phyloP scores from a whole-genome alignment of 2,329 filamentous ascomycete species.

The Arthroderma sp. region DNA sequence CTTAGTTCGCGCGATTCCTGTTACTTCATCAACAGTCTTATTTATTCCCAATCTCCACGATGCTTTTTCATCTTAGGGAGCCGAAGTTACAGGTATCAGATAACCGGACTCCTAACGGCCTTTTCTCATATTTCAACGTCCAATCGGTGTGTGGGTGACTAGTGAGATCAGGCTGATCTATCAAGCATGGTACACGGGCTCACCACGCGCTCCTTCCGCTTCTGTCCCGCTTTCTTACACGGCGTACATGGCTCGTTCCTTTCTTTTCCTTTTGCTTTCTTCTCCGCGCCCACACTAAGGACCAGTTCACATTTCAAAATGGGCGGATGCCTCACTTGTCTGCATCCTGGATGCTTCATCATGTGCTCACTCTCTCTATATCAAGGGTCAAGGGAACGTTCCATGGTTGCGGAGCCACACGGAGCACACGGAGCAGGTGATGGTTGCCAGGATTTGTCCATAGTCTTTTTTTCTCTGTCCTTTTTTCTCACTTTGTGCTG shows the following conservation, averaged over 20 bases:
- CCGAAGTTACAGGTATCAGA: neutral
- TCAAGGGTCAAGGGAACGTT: neutral
- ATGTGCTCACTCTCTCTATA: constrained; percentile 1
- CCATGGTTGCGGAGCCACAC: neutral
- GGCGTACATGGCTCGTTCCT: neutral
- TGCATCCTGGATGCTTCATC: neutral
- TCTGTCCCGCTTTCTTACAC: neutral
- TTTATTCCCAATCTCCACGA: neutral
- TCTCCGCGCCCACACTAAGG: neutral
- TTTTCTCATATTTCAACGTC: neutral
- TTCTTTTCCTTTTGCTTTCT: neutral
- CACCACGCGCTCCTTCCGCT: neutral
- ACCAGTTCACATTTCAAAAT: neutral
- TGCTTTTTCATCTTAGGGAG: neutral
- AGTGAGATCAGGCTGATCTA: neutral
- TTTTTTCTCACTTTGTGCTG: neutral
- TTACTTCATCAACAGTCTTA: neutral
- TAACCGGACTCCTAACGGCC: neutral
- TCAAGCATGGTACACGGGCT: neutral
- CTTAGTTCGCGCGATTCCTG: neutral
- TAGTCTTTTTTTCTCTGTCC: neutral
- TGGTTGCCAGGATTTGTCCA: constrained; percentile 2
- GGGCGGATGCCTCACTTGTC: neutral
- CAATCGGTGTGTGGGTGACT: neutral
- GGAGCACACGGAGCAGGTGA: constrained; percentile 2